Evolutionary conservation across 495 filamentous ascomycete species (phyloP).

Genomic region (Clohesyomyces aquaticus): DNA sequence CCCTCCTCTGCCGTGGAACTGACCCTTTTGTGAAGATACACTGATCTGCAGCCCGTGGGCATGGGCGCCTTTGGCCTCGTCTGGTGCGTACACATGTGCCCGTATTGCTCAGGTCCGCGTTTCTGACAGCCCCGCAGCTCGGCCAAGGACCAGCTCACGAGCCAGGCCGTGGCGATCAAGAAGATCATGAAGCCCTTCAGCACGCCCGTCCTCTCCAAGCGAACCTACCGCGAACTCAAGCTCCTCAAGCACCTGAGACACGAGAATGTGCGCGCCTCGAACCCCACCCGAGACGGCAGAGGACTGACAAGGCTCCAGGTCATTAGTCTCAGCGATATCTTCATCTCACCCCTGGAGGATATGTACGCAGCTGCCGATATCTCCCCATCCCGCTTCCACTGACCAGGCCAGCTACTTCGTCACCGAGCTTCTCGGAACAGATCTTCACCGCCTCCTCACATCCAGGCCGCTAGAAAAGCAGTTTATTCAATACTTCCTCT

Average conservation of each 20-base stretch:
- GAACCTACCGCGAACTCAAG: constrained; percentile 97
- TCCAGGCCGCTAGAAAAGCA: constrained; percentile 97
- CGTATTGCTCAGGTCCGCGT: not conserved
- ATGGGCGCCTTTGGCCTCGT: constrained; percentile 99
- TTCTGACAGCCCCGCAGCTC: constrained; percentile 62
- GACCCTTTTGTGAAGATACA: constrained; percentile 68
- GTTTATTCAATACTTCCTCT: constrained; percentile 99
- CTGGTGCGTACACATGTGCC: constrained; percentile 64
- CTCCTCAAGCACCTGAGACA: constrained; percentile 94
- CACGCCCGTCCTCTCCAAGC: constrained; percentile 94
- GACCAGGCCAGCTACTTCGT: constrained; percentile 78
- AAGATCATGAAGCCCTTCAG: constrained; percentile 99
- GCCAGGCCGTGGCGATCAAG: constrained; percentile 94
- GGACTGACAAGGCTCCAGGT: constrained; percentile 59
- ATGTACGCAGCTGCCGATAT: constrained; percentile 66
- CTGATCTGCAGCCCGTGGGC: constrained; percentile 95
- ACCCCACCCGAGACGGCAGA: not conserved
- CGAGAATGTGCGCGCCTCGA: constrained; percentile 74
- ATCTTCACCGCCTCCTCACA: constrained; percentile 92
- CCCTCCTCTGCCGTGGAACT: constrained; percentile 10
- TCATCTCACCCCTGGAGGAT: constrained; percentile 98
- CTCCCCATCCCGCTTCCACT: constrained; percentile 28
- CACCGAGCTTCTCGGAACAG: constrained; percentile 94
- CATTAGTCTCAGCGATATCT: constrained; percentile 98
- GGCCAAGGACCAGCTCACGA: constrained; percentile 94